Evolutionary conservation across 139 green algal species (phyloP).

Genomic region (Pedinophyceae sp.): DNA sequence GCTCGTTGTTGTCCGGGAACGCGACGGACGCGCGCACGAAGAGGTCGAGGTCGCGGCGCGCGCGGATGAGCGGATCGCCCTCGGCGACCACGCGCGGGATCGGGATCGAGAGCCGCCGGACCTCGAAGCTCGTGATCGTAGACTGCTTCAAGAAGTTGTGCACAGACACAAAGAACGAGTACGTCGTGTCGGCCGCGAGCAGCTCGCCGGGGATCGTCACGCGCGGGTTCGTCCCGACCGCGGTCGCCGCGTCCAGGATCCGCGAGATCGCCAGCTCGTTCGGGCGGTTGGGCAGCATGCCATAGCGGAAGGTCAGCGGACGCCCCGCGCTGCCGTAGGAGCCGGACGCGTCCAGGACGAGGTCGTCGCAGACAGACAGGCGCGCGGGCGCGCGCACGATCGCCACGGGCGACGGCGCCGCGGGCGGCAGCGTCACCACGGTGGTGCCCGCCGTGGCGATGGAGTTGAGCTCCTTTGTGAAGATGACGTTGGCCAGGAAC

Average conservation of each 20-base stretch:
- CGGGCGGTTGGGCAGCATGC: slow-evolving; percentile 13
- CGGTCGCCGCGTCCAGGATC: slow-evolving; percentile 1
- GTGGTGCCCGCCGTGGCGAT: neutral
- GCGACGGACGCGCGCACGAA: slow-evolving; percentile 3
- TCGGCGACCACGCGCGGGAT: slow-evolving; percentile 7
- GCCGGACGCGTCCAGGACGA: slow-evolving; percentile 8
- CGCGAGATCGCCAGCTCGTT: slow-evolving; percentile 10
- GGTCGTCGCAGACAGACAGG: slow-evolving; percentile 12
- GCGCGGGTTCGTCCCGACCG: neutral
- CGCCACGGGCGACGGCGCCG: neutral
- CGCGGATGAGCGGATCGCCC: slow-evolving; percentile 2
- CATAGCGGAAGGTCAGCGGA: slow-evolving; percentile 8
- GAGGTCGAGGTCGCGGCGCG: neutral
- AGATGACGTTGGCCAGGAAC: neutral
- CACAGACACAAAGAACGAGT: slow-evolving; percentile 10
- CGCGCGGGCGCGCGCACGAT: slow-evolving; percentile 4
- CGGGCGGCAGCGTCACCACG: neutral
- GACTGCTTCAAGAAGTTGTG: slow-evolving; percentile 7
- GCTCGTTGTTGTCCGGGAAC: neutral
- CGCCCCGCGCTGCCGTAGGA: slow-evolving; percentile 11
- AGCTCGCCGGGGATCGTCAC: slow-evolving; percentile 2
- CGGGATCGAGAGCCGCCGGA: neutral
- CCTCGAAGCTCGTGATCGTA: neutral
- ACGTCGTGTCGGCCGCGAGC: slow-evolving; percentile 1
- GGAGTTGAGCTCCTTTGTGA: slow-evolving; percentile 5